Conservation (phyloP, 2,329 filamentous ascomycete species). For the Bisporella sp. region DNA sequence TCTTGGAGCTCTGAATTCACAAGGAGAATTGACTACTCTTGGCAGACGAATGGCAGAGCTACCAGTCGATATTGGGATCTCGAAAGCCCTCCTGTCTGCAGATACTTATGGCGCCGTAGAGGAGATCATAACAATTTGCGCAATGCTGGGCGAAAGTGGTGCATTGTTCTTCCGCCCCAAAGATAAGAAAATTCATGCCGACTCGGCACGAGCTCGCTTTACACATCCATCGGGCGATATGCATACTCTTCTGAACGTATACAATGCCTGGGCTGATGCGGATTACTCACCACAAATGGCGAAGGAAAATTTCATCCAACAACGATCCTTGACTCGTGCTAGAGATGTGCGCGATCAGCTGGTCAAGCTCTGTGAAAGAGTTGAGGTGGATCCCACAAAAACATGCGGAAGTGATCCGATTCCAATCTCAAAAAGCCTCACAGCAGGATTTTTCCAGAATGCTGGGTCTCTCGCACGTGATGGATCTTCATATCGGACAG, state of each 20-base stretch:
- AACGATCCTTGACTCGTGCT: conserved; percentile 79
- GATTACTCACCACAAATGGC: conserved; percentile 86
- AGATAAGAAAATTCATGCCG: conserved; percentile 94
- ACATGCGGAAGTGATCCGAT: conserved; percentile 64
- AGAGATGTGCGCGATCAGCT: conserved; percentile 91
- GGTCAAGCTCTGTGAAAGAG: conserved; percentile 83
- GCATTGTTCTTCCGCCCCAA: conserved; percentile 92
- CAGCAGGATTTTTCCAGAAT: conserved; percentile 91
- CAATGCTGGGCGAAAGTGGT: conserved; percentile 84
- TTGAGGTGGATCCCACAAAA: conserved; percentile 70
- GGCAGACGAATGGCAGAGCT: conserved; percentile 95
- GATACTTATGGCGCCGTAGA: conserved; percentile 90
- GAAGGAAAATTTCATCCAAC: conserved; percentile 89
- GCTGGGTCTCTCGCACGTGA: conserved; percentile 76
- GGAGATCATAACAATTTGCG: conserved; percentile 87
- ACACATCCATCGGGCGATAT: conserved; percentile 91
- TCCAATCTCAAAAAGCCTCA: conserved; percentile 81
- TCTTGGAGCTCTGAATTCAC: conserved; percentile 80
- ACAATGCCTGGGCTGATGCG: conserved; percentile 89
- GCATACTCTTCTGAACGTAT: conserved; percentile 82
- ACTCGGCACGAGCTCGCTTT: conserved; percentile 82
- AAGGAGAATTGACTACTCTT: conserved; percentile 81
- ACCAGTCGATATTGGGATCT: conserved; percentile 84
- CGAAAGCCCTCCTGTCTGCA: conserved; percentile 80
- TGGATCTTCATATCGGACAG: conserved; percentile 82